Evolutionary conservation across 2,329 filamentous ascomycete species (phyloP).

Genomic region (Calonectria pseudoturangicola): DNA sequence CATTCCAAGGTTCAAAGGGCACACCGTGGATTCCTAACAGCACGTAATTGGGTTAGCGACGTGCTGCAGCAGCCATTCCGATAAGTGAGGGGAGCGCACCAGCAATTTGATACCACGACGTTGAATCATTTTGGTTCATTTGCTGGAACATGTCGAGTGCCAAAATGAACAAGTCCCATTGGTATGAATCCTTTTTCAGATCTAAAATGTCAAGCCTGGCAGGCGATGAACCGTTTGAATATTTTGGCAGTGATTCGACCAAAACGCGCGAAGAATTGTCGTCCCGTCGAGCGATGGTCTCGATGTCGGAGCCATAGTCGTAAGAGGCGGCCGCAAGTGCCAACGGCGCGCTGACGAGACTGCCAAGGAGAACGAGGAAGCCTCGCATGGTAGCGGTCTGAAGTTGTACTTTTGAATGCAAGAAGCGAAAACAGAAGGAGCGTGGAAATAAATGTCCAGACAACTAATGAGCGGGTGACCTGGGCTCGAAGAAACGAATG

Average conservation of each 20-base stretch:
- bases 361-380: constrained; percentile 34
- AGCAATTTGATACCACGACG: constrained; percentile 87
- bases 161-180: constrained; percentile 86
- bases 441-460: neutral
- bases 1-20: constrained; percentile 75
- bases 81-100: constrained; percentile 69
- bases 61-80: constrained; percentile 4
- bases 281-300: constrained; percentile 64
- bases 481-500: constrained; percentile 14
- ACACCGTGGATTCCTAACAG: constrained; percentile 85
- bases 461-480: neutral
- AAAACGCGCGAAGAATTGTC: constrained; percentile 61
- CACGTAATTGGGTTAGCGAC: constrained; percentile 33
- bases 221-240: constrained; percentile 63
- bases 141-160: constrained; percentile 83
- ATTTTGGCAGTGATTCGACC: constrained; percentile 64
- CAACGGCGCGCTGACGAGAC: constrained; percentile 37
- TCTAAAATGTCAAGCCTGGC: constrained; percentile 80
- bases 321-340: constrained; percentile 60
- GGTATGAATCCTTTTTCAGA: constrained; percentile 77
- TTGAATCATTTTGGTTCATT: constrained; percentile 75
- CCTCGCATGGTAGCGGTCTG: constrained; percentile 40
- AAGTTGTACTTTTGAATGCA: neutral
- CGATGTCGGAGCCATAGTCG: constrained; percentile 70
- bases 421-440: neutral